Percentiles rank a stretch among this genome's conserved stretches.
These are phyloP conservation scores for Talaromyces stipitatus DNA, from an alignment of 495 filamentous ascomycete species.

Conservation along the genomic window DNA sequence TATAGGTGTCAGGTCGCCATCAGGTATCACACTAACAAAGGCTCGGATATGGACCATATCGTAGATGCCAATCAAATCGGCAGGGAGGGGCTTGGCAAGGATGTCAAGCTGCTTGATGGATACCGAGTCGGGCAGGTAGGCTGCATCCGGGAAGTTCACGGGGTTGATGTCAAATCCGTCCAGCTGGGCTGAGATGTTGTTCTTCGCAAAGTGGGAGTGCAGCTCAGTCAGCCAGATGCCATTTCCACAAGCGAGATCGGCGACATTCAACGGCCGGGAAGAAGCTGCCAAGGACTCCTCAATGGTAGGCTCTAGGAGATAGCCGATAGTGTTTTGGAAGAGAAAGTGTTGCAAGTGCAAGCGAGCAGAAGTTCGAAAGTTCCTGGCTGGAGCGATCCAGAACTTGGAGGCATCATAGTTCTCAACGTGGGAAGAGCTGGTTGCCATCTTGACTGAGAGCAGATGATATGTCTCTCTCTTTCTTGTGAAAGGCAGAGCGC, in stretches of 20 bases:
- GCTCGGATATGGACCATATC: slow-evolving; percentile 2
- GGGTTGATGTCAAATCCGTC: slow-evolving; percentile 2
- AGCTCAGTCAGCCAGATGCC: not conserved
- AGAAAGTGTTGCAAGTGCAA: slow-evolving; percentile 1
- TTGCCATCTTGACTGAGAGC: too few species aligned
- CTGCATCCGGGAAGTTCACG: not conserved
- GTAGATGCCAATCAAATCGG: not conserved
- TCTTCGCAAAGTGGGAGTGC: slow-evolving; percentile 1
- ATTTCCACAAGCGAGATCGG: slow-evolving; percentile 1
- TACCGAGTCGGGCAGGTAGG: not conserved
- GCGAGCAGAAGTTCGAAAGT: slow-evolving; percentile 4
- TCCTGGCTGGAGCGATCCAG: not conserved
- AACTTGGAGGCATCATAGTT: not conserved
- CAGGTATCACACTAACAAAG: slow-evolving; percentile 1
- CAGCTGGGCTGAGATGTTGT: not conserved
- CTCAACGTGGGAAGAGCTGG: too few species aligned
- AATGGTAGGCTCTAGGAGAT: not conserved
- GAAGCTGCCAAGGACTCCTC: not conserved
- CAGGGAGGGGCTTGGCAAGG: not conserved
- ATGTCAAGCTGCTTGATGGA: not conserved
- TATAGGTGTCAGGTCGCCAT: not conserved
- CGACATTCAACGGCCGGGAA: not conserved
- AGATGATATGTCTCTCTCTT: too few species aligned
- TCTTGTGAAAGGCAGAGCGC: too few species aligned
- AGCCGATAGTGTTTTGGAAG: not conserved